Evolutionary conservation across 768 basidiomycete species (phyloP).

Genomic region (Suillus decipiens): DNA sequence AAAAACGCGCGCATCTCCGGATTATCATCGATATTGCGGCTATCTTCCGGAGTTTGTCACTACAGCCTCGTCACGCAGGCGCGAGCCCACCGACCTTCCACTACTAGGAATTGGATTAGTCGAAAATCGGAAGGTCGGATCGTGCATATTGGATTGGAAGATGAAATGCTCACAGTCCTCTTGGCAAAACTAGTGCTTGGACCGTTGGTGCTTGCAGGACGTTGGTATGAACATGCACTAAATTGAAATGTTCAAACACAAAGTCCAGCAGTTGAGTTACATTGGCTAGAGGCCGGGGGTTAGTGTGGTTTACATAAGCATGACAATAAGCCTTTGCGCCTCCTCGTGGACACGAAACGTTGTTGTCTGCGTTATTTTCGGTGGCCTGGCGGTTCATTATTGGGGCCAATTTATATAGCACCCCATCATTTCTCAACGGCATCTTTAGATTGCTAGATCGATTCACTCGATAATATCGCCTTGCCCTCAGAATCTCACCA

Average conservation of each 20-base stretch:
- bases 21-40: neutral
- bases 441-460: slow-evolving; percentile 15
- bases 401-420: slow-evolving; percentile 13
- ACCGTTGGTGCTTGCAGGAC: neutral
- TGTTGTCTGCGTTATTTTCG: slow-evolving; percentile 7
- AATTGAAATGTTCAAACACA: neutral
- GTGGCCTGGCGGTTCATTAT: slow-evolving; percentile 1
- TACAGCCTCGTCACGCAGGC: neutral
- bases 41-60: neutral
- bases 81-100: slow-evolving; percentile 4
- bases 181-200: neutral
- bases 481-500: neutral
- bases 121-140: slow-evolving; percentile 4
- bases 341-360: slow-evolving; percentile 15
- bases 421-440: slow-evolving; percentile 5
- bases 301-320: slow-evolving; percentile 1
- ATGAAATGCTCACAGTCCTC: neutral
- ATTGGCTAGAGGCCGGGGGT: neutral
- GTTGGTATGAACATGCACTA: neutral
- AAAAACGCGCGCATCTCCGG: slow-evolving; percentile 1
- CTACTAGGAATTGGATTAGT: neutral
- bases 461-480: slow-evolving; percentile 9
- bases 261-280: neutral
- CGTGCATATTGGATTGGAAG: neutral
- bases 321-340: slow-evolving; percentile 1